Conservation (phyloP, 163 green algal genomes). For the Chlorella variabilis region DNA sequence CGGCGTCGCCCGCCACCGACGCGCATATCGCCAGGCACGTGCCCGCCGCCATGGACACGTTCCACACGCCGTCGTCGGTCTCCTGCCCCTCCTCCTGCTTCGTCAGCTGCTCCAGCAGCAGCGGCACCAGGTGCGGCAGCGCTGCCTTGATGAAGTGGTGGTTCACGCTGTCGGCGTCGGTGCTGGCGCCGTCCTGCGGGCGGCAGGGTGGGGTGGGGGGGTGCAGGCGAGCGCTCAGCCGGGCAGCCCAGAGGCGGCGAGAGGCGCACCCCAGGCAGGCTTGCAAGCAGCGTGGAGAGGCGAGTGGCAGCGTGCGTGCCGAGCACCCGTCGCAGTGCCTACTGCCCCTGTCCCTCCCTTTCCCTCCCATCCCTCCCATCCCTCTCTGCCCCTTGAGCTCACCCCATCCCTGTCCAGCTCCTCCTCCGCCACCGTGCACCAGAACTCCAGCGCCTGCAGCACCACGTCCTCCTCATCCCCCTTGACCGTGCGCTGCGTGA, state of each 20-base stretch:
- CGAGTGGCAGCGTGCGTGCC: too few species aligned
- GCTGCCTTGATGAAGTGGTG: conserved; percentile 91
- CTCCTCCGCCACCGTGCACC: conserved; percentile 88
- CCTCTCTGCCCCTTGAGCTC: neutral
- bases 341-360: too few species aligned
- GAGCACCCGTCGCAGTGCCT: too few species aligned
- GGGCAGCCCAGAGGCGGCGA: neutral
- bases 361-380: too few species aligned
- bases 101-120: conserved; percentile 95
- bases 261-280: too few species aligned
- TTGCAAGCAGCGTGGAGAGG: too few species aligned
- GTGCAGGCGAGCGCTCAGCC: neutral
- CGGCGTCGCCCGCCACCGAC: conserved; percentile 75
- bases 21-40: conserved; percentile 90
- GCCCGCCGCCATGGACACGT: conserved; percentile 91
- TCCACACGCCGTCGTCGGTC: conserved; percentile 88
- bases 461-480: conserved; percentile 93
- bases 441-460: conserved; percentile 98
- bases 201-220: neutral
- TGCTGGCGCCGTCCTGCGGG: conserved; percentile 50
- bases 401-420: conserved; percentile 78
- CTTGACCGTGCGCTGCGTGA: conserved; percentile 85
- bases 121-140: conserved; percentile 84
- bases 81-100: conserved; percentile 96
- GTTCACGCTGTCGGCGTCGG: conserved; percentile 62